A percentile compares a stretch with the other conserved stretches of the same genome.
Conservation (phyloP, 108 stramenopile genomes). For the Skeletonema grethae region DNA sequence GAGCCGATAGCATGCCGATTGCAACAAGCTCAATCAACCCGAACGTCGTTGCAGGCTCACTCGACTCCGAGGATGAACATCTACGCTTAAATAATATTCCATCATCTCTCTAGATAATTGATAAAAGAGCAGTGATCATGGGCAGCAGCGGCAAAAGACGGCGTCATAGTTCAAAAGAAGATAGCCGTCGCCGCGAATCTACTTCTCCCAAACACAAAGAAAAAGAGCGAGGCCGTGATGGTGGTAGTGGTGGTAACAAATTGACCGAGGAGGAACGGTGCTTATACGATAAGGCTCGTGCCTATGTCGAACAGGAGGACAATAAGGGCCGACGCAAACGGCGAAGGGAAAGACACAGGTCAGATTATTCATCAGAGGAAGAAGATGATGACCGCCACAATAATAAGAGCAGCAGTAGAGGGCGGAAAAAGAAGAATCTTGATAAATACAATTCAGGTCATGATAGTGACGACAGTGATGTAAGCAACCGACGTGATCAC, state of each 20-base stretch:
- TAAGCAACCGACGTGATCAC: not conserved
- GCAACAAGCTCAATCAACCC: too few relatives aligned
- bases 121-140: not conserved
- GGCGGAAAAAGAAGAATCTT: not conserved
- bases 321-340: not conserved
- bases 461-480: constrained; percentile 6
- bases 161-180: not conserved
- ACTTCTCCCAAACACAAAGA: not conserved
- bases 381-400: constrained; percentile 1
- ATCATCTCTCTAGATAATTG: too few relatives aligned
- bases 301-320: constrained; percentile 35
- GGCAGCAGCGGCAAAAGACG: constrained; percentile 7
- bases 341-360: not conserved
- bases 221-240: not conserved
- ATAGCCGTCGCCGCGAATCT: constrained; percentile 11
- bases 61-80: too few relatives aligned
- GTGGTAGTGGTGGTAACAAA: not conserved
- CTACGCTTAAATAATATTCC: too few relatives aligned
- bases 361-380: too few relatives aligned
- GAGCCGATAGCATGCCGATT: too few relatives aligned
- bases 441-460: constrained; percentile 8
- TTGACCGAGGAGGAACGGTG: constrained; percentile 43
- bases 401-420: too few relatives aligned
- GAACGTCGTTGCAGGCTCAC: too few relatives aligned
- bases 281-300: constrained; percentile 40